A percentile compares a stretch with the other conserved stretches of the same genome.
Evolutionary conservation across 768 basidiomycete genomes (phyloP).

Genomic region (Auriscalpium orientale): DNA sequence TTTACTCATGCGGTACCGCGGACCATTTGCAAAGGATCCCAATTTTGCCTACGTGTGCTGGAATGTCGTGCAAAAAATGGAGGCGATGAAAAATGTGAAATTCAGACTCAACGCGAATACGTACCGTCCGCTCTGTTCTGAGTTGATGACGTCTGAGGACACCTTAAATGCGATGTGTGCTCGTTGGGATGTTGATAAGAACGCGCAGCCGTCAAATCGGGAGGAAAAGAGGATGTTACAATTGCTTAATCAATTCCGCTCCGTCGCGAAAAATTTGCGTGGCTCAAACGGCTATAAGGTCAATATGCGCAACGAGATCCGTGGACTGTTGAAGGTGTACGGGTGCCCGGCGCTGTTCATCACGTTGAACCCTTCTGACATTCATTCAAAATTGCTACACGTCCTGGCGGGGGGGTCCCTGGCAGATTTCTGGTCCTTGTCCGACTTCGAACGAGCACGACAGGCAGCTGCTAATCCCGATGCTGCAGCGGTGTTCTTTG

Average conservation of each 20-base stretch:
- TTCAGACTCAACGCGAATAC: neutral
- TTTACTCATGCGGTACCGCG: neutral
- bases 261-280: too few relatives aligned
- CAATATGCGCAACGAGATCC: too few relatives aligned
- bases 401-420: conserved; percentile 31
- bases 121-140: neutral
- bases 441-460: conserved; percentile 27
- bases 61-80: neutral
- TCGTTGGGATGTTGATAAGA: conserved; percentile 21
- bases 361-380: conserved; percentile 35
- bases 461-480: conserved; percentile 35
- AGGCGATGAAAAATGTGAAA: neutral
- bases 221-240: too few relatives aligned
- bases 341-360: too few relatives aligned
- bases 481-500: conserved; percentile 34
- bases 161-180: neutral
- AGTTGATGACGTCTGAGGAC: neutral
- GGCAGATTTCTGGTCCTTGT: conserved; percentile 26
- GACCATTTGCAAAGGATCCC: neutral
- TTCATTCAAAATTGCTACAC: conserved; percentile 34
- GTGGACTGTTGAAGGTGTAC: too few relatives aligned
- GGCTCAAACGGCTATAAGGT: too few relatives aligned
- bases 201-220: too few relatives aligned
- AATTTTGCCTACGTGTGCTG: neutral
- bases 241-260: too few relatives aligned